Evolutionary conservation across 2,329 filamentous ascomycete species (phyloP).

Genomic region (Trichoderma lentiforme): DNA sequence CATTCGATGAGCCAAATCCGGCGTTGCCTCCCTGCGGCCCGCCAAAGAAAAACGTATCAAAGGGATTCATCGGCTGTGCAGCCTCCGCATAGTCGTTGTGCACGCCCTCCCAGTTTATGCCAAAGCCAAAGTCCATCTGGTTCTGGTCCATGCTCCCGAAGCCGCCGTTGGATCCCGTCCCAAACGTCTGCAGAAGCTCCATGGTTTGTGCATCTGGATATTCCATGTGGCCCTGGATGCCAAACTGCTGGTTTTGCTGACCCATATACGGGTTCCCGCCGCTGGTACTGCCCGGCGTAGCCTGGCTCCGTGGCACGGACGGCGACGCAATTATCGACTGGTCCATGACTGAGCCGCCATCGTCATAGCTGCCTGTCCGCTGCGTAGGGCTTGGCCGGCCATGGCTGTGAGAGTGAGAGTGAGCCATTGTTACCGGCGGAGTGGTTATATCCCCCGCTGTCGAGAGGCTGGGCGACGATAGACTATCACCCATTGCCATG

Average conservation of each 20-base stretch:
- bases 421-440: slow-evolving; percentile 37
- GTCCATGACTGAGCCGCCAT: slow-evolving; percentile 33
- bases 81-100: slow-evolving; percentile 61
- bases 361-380: slow-evolving; percentile 29
- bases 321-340: slow-evolving; percentile 46
- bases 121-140: slow-evolving; percentile 63
- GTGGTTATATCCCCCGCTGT: slow-evolving; percentile 38
- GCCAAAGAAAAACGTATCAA: slow-evolving; percentile 72
- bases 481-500: slow-evolving; percentile 37
- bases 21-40: slow-evolving; percentile 40
- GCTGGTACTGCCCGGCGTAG: slow-evolving; percentile 32
- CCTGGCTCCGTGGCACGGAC: slow-evolving; percentile 35
- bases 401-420: slow-evolving; percentile 25
- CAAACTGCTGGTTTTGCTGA: slow-evolving; percentile 26
- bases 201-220: slow-evolving; percentile 50
- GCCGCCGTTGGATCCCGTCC: slow-evolving; percentile 31
- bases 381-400: slow-evolving; percentile 32
- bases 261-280: slow-evolving; percentile 23
- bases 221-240: slow-evolving; percentile 34
- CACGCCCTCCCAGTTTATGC: slow-evolving; percentile 61
- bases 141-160: slow-evolving; percentile 39
- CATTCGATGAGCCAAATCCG: slow-evolving; percentile 25
- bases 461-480: slow-evolving; percentile 42
- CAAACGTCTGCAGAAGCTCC: slow-evolving; percentile 52
- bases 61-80: slow-evolving; percentile 62